Evolutionary conservation across 192 early-diverging fungal species (phyloP).

Genomic region (Entomortierella beljakovae): DNA sequence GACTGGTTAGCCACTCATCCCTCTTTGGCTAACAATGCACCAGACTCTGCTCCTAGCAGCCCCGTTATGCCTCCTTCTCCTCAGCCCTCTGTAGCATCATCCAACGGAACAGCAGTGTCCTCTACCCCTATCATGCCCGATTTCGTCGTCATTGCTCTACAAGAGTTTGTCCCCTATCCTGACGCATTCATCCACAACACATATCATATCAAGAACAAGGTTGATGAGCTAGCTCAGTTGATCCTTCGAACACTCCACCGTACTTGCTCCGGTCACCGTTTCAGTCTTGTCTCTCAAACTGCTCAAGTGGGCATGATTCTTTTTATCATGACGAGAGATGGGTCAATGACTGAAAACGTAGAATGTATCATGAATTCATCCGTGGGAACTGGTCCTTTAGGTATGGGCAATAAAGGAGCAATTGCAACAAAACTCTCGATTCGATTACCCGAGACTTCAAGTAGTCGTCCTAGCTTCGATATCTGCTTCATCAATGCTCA

Average conservation of each 20-base stretch:
- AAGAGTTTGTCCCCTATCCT: conserved; percentile 55
- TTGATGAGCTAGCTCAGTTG: conserved; percentile 34
- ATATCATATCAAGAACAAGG: conserved; percentile 11
- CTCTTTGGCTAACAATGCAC: conserved; percentile 14
- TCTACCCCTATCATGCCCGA: conserved; percentile 47
- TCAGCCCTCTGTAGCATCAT: not conserved
- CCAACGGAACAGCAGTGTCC: not conserved
- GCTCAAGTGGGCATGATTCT: conserved; percentile 51
- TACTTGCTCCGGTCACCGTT: conserved; percentile 43
- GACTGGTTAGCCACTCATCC: conserved; percentile 53
- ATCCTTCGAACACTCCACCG: conserved; percentile 43
- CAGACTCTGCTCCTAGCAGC: conserved; percentile 25
- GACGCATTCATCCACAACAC: conserved; percentile 47
- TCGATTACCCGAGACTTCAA: conserved; percentile 4
- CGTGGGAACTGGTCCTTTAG: conserved; percentile 39
- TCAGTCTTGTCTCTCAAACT: conserved; percentile 32
- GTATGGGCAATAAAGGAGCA: conserved; percentile 60
- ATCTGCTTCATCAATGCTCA: conserved; percentile 57
- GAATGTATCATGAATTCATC: conserved; percentile 28
- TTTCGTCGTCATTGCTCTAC: conserved; percentile 58
- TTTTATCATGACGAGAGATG: conserved; percentile 50
- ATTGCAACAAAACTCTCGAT: conserved; percentile 44
- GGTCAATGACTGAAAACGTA: conserved; percentile 33
- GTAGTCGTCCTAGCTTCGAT: conserved; percentile 22
- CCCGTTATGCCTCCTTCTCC: conserved; percentile 5